These are phyloP conservation scores for Prunus mira DNA, from an alignment of 306 rosid species.

Conservation along the genomic window DNA sequence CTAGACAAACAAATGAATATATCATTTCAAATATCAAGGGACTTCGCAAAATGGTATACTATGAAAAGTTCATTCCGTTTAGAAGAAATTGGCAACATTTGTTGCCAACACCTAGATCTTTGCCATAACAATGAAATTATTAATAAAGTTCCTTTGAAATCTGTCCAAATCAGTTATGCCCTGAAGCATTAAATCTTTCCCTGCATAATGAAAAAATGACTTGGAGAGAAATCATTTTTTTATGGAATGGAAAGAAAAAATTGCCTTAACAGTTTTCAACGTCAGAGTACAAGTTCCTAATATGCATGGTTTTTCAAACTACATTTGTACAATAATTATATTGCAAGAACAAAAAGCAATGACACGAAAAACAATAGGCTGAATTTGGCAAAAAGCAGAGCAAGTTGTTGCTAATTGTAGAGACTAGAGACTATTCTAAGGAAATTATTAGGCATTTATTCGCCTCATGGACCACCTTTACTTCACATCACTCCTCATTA, in stretches of 20 bases:
- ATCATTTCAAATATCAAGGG: neutral
- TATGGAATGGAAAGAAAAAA: neutral
- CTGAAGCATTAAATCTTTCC: neutral
- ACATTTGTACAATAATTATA: neutral
- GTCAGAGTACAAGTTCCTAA: neutral
- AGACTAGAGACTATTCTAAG: neutral
- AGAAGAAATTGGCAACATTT: neutral
- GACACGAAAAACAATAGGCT: neutral
- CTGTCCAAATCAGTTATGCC: conserved; percentile 6
- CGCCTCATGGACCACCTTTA: neutral
- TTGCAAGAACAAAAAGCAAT: neutral
- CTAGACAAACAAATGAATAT: neutral
- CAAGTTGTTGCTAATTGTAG: neutral
- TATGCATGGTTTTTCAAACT: neutral
- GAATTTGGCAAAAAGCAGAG: neutral
- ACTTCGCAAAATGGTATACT: neutral
- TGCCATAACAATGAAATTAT: neutral
- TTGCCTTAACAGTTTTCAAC: neutral
- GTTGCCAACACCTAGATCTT: neutral
- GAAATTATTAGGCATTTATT: neutral
- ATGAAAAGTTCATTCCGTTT: neutral
- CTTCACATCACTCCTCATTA: neutral
- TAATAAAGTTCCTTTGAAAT: neutral
- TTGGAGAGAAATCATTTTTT: neutral
- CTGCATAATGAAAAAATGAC: neutral